Base-by-base conservation (phyloP, 2,329 filamentous ascomycete species). In the Cercospora brassicicola region DNA sequence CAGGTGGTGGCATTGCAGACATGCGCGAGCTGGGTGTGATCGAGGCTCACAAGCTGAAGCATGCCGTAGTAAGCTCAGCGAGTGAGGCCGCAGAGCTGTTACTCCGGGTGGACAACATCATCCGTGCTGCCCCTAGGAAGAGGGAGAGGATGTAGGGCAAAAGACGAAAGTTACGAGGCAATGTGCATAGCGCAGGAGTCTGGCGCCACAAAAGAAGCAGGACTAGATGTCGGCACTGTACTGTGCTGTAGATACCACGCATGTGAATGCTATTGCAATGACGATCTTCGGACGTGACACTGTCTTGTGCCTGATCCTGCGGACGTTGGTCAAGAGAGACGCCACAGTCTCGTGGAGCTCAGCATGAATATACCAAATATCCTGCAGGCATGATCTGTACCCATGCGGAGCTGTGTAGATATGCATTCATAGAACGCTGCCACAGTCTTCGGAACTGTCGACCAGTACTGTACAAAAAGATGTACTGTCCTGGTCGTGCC, bases 21-120 rank as follows among this genome's bases (percentile, higher is more conserved):
- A 99, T 99, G 95, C 88, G 94, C 64, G 93, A 99, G 76, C 80
- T 96, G 59, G 95, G 95, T 55, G 94, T 99, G 30, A 91, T 99
- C 73, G 95, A 99, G 84, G 96, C 93, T 81, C 98, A 97, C 86
- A 99, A 99, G 86, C 84, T 99, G 79, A 99, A 99, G 88, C 91
- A 89, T 79, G 95, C 95, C n/a, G 95, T 99, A 64, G 95, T 99
- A 62, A 96, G 91, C 63, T 97, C 93, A 69, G 95, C 95, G 23
- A 96, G 93, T 67, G 95, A 99, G 83, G 95, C 95, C 71, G 94
- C 95, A 73, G 95, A 99, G 91, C 85, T 98, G 72, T 87, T 99
- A 71, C 85, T 99, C 73, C 88, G 95, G 78, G 95, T 99, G 62
- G 95, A 99, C 83, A 95, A 98, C 81, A 99, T 99, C 80, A 98